Evolutionary conservation across 331 rosid genomes (phyloP), one percentile per base, ranked within the genome.

Genomic region (Quercus lobata): DNA sequence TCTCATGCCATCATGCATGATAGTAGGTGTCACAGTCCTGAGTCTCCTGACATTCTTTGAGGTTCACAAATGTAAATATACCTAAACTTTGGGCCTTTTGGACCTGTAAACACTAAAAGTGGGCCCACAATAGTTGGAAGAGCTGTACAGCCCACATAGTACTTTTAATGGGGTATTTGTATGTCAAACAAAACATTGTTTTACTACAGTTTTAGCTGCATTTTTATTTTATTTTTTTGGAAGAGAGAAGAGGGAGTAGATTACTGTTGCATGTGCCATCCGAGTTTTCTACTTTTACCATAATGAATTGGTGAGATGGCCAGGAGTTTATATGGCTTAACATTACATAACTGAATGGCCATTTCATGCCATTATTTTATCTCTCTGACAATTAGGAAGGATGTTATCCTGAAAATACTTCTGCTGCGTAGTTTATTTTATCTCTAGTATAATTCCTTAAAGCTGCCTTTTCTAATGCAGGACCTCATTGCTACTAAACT

Each of bases 401-500:
- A 10, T 11, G 25, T 27, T 61, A 30, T 75, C 49, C 9, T 27
- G 8, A 71, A 41, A 29, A 19, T 29, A n/a, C 7, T 77, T 6
- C 58, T 41, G 41, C 27, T 57, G 19, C 37, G 2, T 76, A 16
- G 11, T 25, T 6, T 55, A 37, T n/a, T 55, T 30, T 58, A 3
- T 54, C 71, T 52, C 14, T 53, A n/a, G 57, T 29, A 55, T 24
- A 19, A 24, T 63, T 82, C 52, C 63, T 63, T 65, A 53, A 69
- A 62, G 35, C 54, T 62, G 66, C 57, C 74, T 57, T 80, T 76
- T 69, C 71, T 60, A 74, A 27, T 79, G 88, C 90, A 96, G 99
- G 91, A 91, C 84, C 96, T 93, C 76, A 87, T 96, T 81, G 94
- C 99, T 73, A 88, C 98, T 6, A 91, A 90, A 86, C 96, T 92